phyloP scores from a whole-genome alignment of 1,139 yeast genomes.

The Blastobotrys apis region DNA sequence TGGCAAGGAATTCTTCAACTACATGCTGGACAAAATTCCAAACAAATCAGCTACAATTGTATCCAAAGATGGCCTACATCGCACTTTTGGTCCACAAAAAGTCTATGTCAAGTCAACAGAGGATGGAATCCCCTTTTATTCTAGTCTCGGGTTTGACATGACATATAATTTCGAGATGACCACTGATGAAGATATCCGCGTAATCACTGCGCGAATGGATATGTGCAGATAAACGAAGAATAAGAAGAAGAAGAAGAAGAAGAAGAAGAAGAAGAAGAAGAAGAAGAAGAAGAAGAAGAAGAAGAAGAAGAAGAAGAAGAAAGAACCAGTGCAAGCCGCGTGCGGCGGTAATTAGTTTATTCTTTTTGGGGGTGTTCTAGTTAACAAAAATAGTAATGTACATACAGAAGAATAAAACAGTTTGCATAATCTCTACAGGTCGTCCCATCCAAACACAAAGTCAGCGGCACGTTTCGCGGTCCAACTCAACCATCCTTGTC shows the following conservation, averaged over 20 bases:
- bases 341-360: too few species aligned
- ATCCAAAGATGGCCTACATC: slow-evolving; percentile 1
- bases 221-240: neutral
- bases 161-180: neutral
- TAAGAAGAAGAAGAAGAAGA: neutral
- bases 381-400: neutral
- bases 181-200: neutral
- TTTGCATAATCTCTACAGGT: slow-evolving; percentile 34
- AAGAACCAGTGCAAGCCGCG: neutral
- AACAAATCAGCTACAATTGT: neutral
- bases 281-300: neutral
- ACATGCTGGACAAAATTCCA: slow-evolving; percentile 5
- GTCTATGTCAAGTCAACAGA: neutral
- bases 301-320: neutral
- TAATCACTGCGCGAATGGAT: slow-evolving; percentile 4
- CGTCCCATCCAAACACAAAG: slow-evolving; percentile 54
- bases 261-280: too few species aligned
- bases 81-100: neutral
- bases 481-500: slow-evolving; percentile 36
- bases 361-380: neutral
- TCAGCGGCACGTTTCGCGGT: slow-evolving; percentile 36
- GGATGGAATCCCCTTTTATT: neutral
- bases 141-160: neutral
- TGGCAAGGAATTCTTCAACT: neutral
- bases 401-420: too few species aligned